Evolutionary conservation across 768 basidiomycete genomes (phyloP).

Genomic region (Phanerochaete sordida): DNA sequence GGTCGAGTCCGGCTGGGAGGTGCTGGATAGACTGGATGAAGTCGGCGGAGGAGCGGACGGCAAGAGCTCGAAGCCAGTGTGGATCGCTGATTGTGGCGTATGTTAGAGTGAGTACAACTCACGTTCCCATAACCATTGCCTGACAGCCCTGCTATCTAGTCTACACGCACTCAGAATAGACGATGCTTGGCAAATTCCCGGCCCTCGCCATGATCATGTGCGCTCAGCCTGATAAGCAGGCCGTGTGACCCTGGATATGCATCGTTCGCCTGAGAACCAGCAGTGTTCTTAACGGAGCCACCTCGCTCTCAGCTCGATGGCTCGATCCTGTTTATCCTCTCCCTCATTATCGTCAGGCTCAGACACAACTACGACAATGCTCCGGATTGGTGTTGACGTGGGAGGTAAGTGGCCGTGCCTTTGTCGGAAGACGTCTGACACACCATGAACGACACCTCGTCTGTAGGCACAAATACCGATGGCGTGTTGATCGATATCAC

Average conservation of each 20-base stretch:
- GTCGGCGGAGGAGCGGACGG: constrained; percentile 33
- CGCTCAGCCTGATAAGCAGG: background rate
- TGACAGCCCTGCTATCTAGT: background rate
- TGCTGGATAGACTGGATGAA: constrained; percentile 31
- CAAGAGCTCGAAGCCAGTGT: constrained; percentile 32
- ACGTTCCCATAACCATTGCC: background rate
- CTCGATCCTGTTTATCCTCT: no score
- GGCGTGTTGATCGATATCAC: constrained; percentile 35
- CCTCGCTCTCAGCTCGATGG: no score
- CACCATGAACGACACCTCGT: background rate
- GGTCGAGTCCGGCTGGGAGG: constrained; percentile 29
- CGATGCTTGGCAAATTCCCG: background rate
- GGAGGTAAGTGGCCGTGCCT: constrained; percentile 17
- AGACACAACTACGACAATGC: constrained; percentile 8
- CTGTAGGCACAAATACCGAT: constrained; percentile 36
- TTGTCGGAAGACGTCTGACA: background rate
- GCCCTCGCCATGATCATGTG: background rate
- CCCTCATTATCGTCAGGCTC: no score
- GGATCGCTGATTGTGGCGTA: constrained; percentile 41
- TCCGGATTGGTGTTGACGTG: constrained; percentile 27
- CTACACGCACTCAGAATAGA: background rate
- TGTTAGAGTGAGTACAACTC: constrained; percentile 4
- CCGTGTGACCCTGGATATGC: background rate
- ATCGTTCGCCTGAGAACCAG: background rate
- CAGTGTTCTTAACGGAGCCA: no score